Base-by-base conservation (phyloP, 148 eudicot genomes). In the Camellia lanceoleosa region DNA sequence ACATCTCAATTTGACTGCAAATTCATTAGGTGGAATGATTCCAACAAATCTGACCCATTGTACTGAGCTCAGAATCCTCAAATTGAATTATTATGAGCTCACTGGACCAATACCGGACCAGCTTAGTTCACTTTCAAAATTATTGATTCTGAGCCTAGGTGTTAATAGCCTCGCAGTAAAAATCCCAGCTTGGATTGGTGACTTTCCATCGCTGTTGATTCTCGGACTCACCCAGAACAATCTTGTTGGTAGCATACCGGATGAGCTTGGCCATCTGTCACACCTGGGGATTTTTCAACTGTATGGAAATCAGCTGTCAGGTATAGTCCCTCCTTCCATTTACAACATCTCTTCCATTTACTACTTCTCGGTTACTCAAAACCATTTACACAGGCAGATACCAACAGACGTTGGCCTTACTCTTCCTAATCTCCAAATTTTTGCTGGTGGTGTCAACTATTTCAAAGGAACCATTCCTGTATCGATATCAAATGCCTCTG, bases 21-120 rank as follows among this genome's bases (percentile, higher is more conserved):
- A 88, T 79, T 46, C 75, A 0, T 74, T 90, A 3, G 3, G 0
- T 0, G 93, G 93, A 4, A 79, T 56, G 19, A 83, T 89, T 13
- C 23, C 89, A 2, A 15, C 76, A 0, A 84, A 87, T 82, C 7
- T 87, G 20, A 78, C 84, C 0, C 76, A 23, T 18, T 87, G 90
- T 64, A 18, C 68, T 2, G 79, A 80, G 43, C 87, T 90, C 7
- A 19, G 38, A 62, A 3, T 13, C 3, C 59, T 90, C 38, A 16
- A 13, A 0, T 1, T 79, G 0, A 16, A 0, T 3, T 1, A 11
- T 43, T 86, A 88, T 79, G 54, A 64, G 58, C 61, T 89, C 1
- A 71, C n/a, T 0, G 92, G 90, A 9, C 49, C 44, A 41, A 73
- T 90, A 42, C 92, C 91, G 54, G 4, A 6, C 19, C 87, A 81